These are phyloP conservation scores for Tardiomyces digboiensis DNA, from an alignment of 1,139 yeast genomes.

Conservation along the genomic window DNA sequence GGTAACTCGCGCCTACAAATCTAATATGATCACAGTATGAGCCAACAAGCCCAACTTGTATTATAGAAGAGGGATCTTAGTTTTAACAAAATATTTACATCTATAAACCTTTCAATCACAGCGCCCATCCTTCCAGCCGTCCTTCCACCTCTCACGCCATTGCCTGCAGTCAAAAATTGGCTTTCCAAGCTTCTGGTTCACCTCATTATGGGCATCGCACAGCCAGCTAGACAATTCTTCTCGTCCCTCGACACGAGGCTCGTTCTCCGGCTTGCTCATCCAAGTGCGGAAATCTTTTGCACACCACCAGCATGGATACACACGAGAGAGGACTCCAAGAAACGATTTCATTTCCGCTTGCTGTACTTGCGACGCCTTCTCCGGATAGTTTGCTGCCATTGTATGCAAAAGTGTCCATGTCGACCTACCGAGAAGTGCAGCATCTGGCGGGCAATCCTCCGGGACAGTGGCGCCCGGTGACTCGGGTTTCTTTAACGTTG, in stretches of 20 bases:
- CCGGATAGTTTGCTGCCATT: slow-evolving; percentile 86
- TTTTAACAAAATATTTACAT: too few relatives aligned
- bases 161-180: slow-evolving; percentile 75
- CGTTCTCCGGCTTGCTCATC: slow-evolving; percentile 38
- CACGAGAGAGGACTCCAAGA: slow-evolving; percentile 57
- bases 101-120: background rate
- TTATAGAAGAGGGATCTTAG: too few relatives aligned
- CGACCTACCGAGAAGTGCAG: slow-evolving; percentile 66
- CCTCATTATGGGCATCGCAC: slow-evolving; percentile 91
- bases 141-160: slow-evolving; percentile 90
- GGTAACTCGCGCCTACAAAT: too few relatives aligned
- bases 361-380: slow-evolving; percentile 46
- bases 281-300: slow-evolving; percentile 75
- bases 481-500: slow-evolving; percentile 1
- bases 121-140: slow-evolving; percentile 23
- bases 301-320: slow-evolving; percentile 95
- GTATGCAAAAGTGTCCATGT: slow-evolving; percentile 93
- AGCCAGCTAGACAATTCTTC: slow-evolving; percentile 86
- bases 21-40: too few relatives aligned
- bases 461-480: slow-evolving; percentile 10
- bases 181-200: slow-evolving; percentile 76
- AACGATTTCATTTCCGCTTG: slow-evolving; percentile 69
- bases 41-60: too few relatives aligned
- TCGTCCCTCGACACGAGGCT: slow-evolving; percentile 60
- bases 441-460: slow-evolving; percentile 80